Evolutionary conservation across 2,329 filamentous ascomycete genomes (phyloP).

Genomic region (Akanthomyces uredinophilus): DNA sequence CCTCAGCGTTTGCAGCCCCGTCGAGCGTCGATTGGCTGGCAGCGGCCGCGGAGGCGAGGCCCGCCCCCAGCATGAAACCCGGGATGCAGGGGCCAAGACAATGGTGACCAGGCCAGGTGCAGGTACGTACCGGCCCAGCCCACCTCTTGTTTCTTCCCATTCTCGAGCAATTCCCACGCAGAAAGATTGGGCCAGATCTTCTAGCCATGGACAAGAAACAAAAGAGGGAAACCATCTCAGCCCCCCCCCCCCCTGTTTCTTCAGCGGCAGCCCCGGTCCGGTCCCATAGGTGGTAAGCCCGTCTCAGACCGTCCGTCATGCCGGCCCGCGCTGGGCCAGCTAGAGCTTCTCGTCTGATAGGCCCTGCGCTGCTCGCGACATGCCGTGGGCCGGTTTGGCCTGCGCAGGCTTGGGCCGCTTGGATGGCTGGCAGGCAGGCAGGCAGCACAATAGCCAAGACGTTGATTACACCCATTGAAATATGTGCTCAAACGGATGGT

Average conservation of each 20-base stretch:
- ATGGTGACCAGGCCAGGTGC: too few species aligned
- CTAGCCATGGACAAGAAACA: too few species aligned
- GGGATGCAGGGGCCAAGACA: background rate
- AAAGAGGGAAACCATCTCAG: background rate
- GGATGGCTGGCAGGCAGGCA: background rate
- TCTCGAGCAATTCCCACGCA: too few species aligned
- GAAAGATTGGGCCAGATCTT: too few species aligned
- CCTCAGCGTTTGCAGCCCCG: background rate
- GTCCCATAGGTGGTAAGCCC: too few species aligned
- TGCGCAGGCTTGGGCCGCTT: too few species aligned
- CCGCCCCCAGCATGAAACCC: background rate
- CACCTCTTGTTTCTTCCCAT: too few species aligned
- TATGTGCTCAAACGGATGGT: background rate
- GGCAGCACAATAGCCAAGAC: background rate
- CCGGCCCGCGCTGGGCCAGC: background rate
- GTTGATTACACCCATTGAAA: too few species aligned
- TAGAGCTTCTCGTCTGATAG: background rate
- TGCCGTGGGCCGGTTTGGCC: too few species aligned
- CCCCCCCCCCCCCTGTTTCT: background rate
- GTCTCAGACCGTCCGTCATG: background rate
- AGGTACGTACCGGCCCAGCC: too few species aligned
- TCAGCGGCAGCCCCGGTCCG: background rate
- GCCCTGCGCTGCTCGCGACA: background rate
- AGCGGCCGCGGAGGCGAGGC: background rate
- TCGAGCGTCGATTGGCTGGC: slow-evolving; percentile 1